These are phyloP conservation scores for Claviceps monticola DNA, from an alignment of 2,329 filamentous ascomycete species.

Conservation along the genomic window DNA sequence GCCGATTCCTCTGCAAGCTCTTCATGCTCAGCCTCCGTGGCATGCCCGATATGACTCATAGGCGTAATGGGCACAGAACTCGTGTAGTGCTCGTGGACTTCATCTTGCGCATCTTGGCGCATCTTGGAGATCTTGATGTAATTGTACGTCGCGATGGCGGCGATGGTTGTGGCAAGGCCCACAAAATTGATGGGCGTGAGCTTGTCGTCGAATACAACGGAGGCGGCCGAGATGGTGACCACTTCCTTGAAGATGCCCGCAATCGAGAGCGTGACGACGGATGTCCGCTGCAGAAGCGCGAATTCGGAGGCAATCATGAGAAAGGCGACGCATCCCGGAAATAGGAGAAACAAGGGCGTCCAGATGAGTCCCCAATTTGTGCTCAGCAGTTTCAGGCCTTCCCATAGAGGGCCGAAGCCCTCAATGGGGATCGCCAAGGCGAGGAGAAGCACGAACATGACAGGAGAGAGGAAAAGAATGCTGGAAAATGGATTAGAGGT, in stretches of 20 bases:
- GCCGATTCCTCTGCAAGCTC: slow-evolving; percentile 30
- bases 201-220: slow-evolving; percentile 75
- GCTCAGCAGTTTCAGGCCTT: slow-evolving; percentile 50
- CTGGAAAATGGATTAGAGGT: slow-evolving; percentile 94
- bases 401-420: slow-evolving; percentile 53
- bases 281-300: slow-evolving; percentile 84
- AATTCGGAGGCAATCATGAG: slow-evolving; percentile 96
- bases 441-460: slow-evolving; percentile 83
- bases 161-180: slow-evolving; percentile 77
- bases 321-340: slow-evolving; percentile 84
- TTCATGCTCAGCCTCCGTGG: slow-evolving; percentile 28
- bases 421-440: slow-evolving; percentile 76
- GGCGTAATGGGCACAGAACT: slow-evolving; percentile 19
- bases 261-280: slow-evolving; percentile 89
- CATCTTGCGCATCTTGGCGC: slow-evolving; percentile 55
- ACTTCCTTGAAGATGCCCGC: slow-evolving; percentile 99
- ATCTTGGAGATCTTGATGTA: slow-evolving; percentile 88
- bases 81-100: slow-evolving; percentile 30
- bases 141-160: slow-evolving; percentile 80
- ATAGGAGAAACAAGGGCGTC: slow-evolving; percentile 63
- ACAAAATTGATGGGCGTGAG: slow-evolving; percentile 79
- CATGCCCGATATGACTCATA: slow-evolving; percentile 24
- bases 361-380: slow-evolving; percentile 52
- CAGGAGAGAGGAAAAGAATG: slow-evolving; percentile 92
- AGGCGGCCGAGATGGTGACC: slow-evolving; percentile 81